Percentiles rank a stretch among this genome's conserved stretches.
Conservation (phyloP, 1,284 basidiomycete genomes). For the Uromyces viciae-fabae region DNA sequence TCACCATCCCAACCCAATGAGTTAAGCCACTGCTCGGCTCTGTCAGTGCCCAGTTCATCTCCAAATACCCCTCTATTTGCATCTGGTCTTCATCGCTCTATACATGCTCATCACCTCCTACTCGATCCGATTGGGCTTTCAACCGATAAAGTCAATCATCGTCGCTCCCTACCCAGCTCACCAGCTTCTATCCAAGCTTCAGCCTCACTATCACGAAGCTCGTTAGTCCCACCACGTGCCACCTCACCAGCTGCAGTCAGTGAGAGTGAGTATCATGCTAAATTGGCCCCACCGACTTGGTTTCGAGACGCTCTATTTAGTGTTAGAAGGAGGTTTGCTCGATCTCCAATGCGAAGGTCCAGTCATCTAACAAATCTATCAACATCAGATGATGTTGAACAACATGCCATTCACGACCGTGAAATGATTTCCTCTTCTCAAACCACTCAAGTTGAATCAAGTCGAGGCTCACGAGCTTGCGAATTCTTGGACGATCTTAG, state of each 20-base stretch:
- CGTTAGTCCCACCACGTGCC: not conserved
- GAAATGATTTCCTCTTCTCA: not conserved
- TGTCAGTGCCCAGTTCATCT: conserved; percentile 7
- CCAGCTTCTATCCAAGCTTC: conserved; percentile 23
- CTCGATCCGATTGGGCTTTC: conserved; percentile 7
- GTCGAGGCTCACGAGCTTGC: not conserved
- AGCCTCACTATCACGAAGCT: conserved; percentile 13
- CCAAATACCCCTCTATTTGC: not conserved
- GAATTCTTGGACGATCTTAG: not conserved
- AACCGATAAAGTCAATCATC: conserved; percentile 14
- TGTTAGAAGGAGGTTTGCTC: conserved; percentile 16
- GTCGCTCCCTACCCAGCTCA: conserved; percentile 38
- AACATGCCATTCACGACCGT: not conserved
- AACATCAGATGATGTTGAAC: conserved; percentile 9
- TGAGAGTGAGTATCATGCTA: not conserved
- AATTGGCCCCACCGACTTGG: not conserved
- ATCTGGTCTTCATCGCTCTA: not conserved
- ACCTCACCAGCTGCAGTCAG: conserved; percentile 8
- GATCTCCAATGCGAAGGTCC: conserved; percentile 7
- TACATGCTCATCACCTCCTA: conserved; percentile 38
- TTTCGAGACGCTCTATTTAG: conserved; percentile 20
- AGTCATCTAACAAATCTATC: conserved; percentile 20
- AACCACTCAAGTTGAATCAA: not conserved
- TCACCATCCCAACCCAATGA: conserved; percentile 5
- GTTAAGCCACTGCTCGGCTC: not conserved